A percentile compares a stretch with the other conserved stretches of the same genome.
phyloP scores from a whole-genome alignment of 371 early-diverging fungal genomes.

The Sporodiniella umbellata region DNA sequence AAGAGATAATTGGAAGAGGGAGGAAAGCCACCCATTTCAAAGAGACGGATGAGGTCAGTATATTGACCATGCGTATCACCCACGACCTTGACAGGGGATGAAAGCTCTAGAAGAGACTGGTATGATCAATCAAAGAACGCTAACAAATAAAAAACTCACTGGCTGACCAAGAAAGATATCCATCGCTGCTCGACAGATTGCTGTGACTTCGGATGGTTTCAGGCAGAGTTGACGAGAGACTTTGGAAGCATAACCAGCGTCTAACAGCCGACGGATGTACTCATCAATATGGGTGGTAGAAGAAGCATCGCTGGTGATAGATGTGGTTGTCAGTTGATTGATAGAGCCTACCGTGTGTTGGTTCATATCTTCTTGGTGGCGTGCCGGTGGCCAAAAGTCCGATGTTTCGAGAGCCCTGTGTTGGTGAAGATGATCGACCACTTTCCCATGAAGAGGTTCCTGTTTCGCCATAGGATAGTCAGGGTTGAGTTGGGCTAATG shows the following conservation, averaged over 20 bases:
- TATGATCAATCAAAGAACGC: background rate
- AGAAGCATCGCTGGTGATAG: slow-evolving; percentile 33
- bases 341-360: slow-evolving; percentile 45
- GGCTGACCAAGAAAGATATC: slow-evolving; percentile 95
- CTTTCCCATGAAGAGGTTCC: slow-evolving; percentile 30
- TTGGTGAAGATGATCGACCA: slow-evolving; percentile 32
- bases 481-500: slow-evolving; percentile 45
- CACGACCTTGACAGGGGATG: slow-evolving; percentile 96
- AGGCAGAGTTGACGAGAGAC: slow-evolving; percentile 71
- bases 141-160: slow-evolving; percentile 18
- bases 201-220: slow-evolving; percentile 82
- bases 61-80: slow-evolving; percentile 97
- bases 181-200: slow-evolving; percentile 84
- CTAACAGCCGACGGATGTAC: slow-evolving; percentile 78
- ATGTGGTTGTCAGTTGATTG: slow-evolving; percentile 46
- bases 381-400: slow-evolving; percentile 36
- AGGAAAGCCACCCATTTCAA: slow-evolving; percentile 92
- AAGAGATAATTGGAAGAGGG: slow-evolving; percentile 89
- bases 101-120: slow-evolving; percentile 86
- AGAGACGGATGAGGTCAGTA: slow-evolving; percentile 85
- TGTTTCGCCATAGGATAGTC: slow-evolving; percentile 32
- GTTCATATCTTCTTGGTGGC: slow-evolving; percentile 22
- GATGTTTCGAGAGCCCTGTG: slow-evolving; percentile 34
- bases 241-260: slow-evolving; percentile 75
- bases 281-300: slow-evolving; percentile 69